These are phyloP conservation scores for Ogataea pilisensis DNA, from an alignment of 805 yeast genomes.

Conservation along the genomic window DNA sequence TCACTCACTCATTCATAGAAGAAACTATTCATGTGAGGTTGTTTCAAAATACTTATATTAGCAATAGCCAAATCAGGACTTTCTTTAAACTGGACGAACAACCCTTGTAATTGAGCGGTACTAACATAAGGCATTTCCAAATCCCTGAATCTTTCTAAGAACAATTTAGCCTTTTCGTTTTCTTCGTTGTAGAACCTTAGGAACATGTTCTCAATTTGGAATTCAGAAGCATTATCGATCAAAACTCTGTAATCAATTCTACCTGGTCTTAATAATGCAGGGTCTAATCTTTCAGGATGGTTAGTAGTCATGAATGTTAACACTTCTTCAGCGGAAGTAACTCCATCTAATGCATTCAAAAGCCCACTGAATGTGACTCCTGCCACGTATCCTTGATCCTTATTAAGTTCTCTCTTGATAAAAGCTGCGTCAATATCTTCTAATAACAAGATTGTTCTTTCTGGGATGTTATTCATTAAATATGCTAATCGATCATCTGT, in stretches of 20 bases:
- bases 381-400: slow-evolving; percentile 72
- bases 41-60: slow-evolving; percentile 49
- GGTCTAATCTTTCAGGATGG: slow-evolving; percentile 90
- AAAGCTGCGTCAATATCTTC: slow-evolving; percentile 98
- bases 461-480: slow-evolving; percentile 93
- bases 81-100: slow-evolving; percentile 87
- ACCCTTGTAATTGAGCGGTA: slow-evolving; percentile 93
- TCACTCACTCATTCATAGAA: slow-evolving; percentile 25
- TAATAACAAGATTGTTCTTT: slow-evolving; percentile 73
- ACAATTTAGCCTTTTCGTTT: slow-evolving; percentile 46
- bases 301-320: slow-evolving; percentile 97
- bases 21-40: slow-evolving; percentile 31
- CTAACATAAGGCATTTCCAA: slow-evolving; percentile 57
- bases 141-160: slow-evolving; percentile 41
- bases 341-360: slow-evolving; percentile 93
- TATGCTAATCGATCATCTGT: slow-evolving; percentile 95
- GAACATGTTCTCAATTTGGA: slow-evolving; percentile 82
- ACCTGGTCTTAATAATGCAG: slow-evolving; percentile 93
- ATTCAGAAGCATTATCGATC: slow-evolving; percentile 81
- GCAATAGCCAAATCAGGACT: slow-evolving; percentile 72
- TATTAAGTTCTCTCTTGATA: slow-evolving; percentile 69
- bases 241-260: slow-evolving; percentile 81
- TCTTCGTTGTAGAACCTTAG: slow-evolving; percentile 75
- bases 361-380: slow-evolving; percentile 96
- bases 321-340: slow-evolving; percentile 95